Conservation (phyloP, 78 protist species). For the Dictyostelium purpureum region DNA sequence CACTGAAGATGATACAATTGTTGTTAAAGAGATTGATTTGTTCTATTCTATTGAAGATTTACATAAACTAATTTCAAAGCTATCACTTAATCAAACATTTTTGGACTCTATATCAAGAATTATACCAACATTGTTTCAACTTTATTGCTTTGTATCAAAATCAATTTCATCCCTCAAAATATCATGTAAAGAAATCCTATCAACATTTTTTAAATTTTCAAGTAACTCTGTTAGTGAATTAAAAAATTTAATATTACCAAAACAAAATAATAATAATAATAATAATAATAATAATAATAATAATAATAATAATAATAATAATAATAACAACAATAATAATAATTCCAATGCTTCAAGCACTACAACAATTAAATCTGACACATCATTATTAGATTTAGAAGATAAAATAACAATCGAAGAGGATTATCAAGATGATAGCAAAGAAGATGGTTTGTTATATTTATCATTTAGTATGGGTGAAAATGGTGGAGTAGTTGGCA, state of each 20-base stretch:
- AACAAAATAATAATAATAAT: background rate
- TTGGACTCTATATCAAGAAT: conserved; percentile 20
- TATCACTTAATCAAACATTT: conserved; percentile 34
- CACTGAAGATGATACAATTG: background rate
- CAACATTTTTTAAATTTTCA: conserved; percentile 63
- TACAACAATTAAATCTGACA: background rate
- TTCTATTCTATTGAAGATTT: conserved; percentile 66
- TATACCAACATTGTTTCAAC: conserved; percentile 51
- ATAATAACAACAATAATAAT: background rate
- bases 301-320: background rate
- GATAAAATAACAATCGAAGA: background rate
- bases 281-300: background rate
- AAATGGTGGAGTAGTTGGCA: conserved; percentile 65
- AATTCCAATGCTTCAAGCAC: background rate
- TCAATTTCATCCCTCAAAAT: conserved; percentile 58
- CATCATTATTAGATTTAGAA: conserved; percentile 51
- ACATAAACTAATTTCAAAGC: conserved; percentile 42
- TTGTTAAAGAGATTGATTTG: conserved; percentile 61
- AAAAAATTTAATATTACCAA: conserved; percentile 44
- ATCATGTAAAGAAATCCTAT: conserved; percentile 67
- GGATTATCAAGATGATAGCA: background rate
- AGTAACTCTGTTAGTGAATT: conserved; percentile 21
- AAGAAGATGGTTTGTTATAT: background rate
- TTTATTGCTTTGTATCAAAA: conserved; percentile 68
- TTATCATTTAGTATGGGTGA: conserved; percentile 74